Conservation (phyloP, 371 early-diverging fungal genomes). For the Apophysomyces trapeziformis region DNA sequence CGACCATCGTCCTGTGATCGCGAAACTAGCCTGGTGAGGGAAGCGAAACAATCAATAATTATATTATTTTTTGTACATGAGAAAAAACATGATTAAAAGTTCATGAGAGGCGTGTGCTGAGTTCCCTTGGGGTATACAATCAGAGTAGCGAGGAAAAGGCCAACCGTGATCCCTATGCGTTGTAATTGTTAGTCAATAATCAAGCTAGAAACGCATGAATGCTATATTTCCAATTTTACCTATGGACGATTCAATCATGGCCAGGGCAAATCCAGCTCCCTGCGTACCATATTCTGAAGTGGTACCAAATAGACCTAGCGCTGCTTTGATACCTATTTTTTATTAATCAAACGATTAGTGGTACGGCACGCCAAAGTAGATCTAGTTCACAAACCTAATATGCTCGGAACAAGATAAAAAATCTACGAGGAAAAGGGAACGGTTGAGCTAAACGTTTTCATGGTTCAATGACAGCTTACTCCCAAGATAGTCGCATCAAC, state of each 20-base stretch:
- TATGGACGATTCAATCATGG: conserved; percentile 46
- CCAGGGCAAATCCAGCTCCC: conserved; percentile 49
- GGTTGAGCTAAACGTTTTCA: background rate
- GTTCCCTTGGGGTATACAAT: conserved; percentile 63
- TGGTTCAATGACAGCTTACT: conserved; percentile 26
- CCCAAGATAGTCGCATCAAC: conserved; percentile 61
- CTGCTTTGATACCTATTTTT: conserved; percentile 43
- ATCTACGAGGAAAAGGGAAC: conserved; percentile 8
- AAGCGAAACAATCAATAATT: background rate
- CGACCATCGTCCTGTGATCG: conserved; percentile 59
- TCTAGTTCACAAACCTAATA: conserved; percentile 34
- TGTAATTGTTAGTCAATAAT: background rate
- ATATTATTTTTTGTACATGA: background rate
- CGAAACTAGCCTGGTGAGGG: conserved; percentile 38
- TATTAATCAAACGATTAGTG: conserved; percentile 1
- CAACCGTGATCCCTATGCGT: conserved; percentile 56
- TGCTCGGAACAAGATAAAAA: conserved; percentile 63
- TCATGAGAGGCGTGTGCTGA: conserved; percentile 63
- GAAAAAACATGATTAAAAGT: conserved; percentile 35
- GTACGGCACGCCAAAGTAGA: background rate
- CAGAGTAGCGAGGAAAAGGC: conserved; percentile 59
- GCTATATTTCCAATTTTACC: conserved; percentile 12
- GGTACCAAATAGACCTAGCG: conserved; percentile 46
- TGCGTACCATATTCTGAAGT: conserved; percentile 37
- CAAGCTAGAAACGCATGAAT: no score